Base-by-base conservation (phyloP, 768 basidiomycete species). In the Russula vinacea region DNA sequence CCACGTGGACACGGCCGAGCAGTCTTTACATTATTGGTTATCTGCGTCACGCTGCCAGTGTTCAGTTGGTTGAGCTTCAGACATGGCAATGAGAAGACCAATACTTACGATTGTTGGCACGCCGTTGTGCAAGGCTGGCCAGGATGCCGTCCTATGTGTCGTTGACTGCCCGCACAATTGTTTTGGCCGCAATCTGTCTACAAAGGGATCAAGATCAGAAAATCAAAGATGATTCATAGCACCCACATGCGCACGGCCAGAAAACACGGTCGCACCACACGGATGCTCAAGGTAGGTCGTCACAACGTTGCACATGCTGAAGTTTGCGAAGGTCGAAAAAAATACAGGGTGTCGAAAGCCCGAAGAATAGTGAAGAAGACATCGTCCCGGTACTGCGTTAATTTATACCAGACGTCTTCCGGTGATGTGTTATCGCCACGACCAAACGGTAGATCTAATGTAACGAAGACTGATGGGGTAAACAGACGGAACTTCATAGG, bases 131-230 rank as follows among this genome's bases (percentile, higher is more conserved):
- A 65, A 32, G 64, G 19, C 24, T 40, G 58, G 11, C 60, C 60
- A 14, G 64, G 59, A 7, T 65, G 64, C 32, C 52, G 54, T 45
- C 59, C 54, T 0, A 17, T 14, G 17, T 65, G 64, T 44, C 47
- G 58, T 11, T 45, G 17, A 14, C 64, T 65, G 56, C 59, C 54
- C 13, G 64, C 64, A 35, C 64, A 65, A 19, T 24, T 45, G 9
- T 37, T 56, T 33, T 58, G 58, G 32, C 64, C 64, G 33, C 64
- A 65, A 39, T 65, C 64, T 1, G 59, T 65, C 64, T 65, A 35
- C 8, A 42, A 52, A 17, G 2, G 16, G 10, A 33, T 56, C 54
- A 60, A 17, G 13, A 6, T 44, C 24, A 19, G 29, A 29, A 29
- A n/a, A 14, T n/a, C 5, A 33, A 19, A 6, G 58, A n/a, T 26